phyloP scores from a whole-genome alignment of 305 asterid genomes.

The Fraxinus baroniana region DNA sequence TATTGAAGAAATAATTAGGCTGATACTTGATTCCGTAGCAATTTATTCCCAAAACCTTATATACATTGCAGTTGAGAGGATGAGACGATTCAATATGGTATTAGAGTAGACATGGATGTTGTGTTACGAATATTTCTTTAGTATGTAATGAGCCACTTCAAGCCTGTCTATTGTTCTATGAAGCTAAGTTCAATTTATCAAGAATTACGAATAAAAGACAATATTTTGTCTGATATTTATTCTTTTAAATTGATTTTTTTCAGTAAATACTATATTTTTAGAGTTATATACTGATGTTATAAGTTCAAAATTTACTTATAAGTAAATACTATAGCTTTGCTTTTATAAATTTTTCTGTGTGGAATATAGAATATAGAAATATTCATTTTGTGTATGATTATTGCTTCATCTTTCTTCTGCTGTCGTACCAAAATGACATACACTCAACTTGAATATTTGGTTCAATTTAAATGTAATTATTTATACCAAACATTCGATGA shows the following conservation, averaged over 20 bases:
- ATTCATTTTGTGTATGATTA: neutral
- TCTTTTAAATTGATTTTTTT: neutral
- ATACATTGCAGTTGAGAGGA: neutral
- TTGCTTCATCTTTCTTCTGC: neutral
- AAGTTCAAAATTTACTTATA: neutral
- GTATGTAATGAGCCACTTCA: neutral
- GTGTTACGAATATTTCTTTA: neutral
- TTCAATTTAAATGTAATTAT: neutral
- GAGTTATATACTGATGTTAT: neutral
- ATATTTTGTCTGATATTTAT: neutral
- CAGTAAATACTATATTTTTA: neutral
- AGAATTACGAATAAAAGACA: neutral
- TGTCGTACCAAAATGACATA: neutral
- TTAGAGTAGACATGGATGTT: neutral
- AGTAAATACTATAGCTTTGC: neutral
- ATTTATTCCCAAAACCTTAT: neutral
- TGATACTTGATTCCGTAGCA: neutral
- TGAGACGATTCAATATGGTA: neutral
- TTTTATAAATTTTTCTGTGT: neutral
- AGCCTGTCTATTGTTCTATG: neutral
- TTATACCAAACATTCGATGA: neutral
- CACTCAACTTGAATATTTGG: neutral
- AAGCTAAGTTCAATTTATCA: neutral
- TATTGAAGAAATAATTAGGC: slow-evolving; percentile 43
- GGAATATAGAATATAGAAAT: neutral